These are phyloP conservation scores for Paraglomus brasilianum DNA, from an alignment of 192 early-diverging fungal genomes.

Conservation along the genomic window DNA sequence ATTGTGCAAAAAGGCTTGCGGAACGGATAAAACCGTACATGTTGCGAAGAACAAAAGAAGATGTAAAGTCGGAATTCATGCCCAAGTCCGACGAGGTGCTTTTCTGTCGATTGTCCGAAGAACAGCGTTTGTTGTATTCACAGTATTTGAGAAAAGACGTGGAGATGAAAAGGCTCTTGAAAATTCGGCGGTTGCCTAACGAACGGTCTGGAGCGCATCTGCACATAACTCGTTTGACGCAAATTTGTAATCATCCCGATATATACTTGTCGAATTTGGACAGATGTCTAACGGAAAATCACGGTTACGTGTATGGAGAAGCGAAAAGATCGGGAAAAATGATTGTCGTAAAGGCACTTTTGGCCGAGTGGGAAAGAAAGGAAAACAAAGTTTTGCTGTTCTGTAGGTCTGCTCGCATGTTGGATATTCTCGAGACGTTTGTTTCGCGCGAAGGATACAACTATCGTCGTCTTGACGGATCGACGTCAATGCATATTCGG, in stretches of 20 bases:
- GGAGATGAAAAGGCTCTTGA: conserved; percentile 80
- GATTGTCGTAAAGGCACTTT: conserved; percentile 79
- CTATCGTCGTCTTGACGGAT: conserved; percentile 94
- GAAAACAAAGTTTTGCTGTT: conserved; percentile 90
- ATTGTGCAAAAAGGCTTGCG: conserved; percentile 87
- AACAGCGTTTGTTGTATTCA: conserved; percentile 72
- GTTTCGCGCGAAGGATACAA: conserved; percentile 52
- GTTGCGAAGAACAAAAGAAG: conserved; percentile 85
- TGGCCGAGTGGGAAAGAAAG: conserved; percentile 83
- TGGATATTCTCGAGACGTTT: conserved; percentile 88
- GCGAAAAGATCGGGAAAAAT: conserved; percentile 79
- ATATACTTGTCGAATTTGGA: conserved; percentile 46
- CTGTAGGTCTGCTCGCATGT: conserved; percentile 92
- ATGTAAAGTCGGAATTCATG: conserved; percentile 89
- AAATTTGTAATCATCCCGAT: conserved; percentile 98
- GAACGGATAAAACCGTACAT: conserved; percentile 94
- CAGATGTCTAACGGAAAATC: conserved; percentile 30
- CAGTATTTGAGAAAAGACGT: conserved; percentile 71
- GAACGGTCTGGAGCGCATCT: background rate
- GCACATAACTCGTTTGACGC: conserved; percentile 54
- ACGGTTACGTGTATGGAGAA: conserved; percentile 67
- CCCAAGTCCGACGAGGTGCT: conserved; percentile 90
- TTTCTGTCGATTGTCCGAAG: conserved; percentile 82
- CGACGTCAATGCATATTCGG: conserved; percentile 85
- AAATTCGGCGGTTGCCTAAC: too few relatives aligned